phyloP scores from a whole-genome alignment of 106 monocot species.

The Chionographis japonica region DNA sequence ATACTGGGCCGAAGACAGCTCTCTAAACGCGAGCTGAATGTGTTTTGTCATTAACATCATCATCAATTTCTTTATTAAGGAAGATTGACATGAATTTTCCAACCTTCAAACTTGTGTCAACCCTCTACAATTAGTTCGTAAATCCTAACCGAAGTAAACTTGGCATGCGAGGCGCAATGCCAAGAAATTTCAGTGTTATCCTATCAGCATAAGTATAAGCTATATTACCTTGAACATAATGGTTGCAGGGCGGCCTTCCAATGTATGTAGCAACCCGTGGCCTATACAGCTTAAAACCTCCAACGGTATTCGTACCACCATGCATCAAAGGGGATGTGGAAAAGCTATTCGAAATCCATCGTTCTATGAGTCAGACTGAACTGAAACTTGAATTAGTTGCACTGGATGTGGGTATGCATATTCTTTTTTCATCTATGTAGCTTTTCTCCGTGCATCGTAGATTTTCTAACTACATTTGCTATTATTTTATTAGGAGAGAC shows the following conservation, averaged over 20 bases:
- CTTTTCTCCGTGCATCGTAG: background rate
- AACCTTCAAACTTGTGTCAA: too few relatives aligned
- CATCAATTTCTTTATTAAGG: too few relatives aligned
- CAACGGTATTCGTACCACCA: conserved; percentile 88
- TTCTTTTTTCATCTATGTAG: background rate
- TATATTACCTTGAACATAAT: background rate
- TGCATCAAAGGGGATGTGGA: conserved; percentile 87
- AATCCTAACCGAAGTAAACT: too few relatives aligned
- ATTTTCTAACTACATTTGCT: background rate
- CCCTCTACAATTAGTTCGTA: too few relatives aligned
- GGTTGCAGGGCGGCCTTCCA: conserved; percentile 85
- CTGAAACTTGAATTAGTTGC: conserved; percentile 82
- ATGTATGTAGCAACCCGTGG: conserved; percentile 93
- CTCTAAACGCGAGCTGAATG: too few relatives aligned
- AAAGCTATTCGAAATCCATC: conserved; percentile 77
- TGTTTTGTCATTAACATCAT: too few relatives aligned
- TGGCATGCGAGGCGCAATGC: too few relatives aligned
- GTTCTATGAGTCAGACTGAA: conserved; percentile 72
- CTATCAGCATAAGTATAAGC: too few relatives aligned
- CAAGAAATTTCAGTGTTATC: too few relatives aligned
- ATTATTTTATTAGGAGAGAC: conserved; percentile 73
- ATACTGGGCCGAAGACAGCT: too few relatives aligned
- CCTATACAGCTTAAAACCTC: conserved; percentile 85
- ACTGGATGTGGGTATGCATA: conserved; percentile 79
- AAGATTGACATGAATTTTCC: too few relatives aligned